Conservation (phyloP, 2,329 filamentous ascomycete genomes). For the Claviceps sp. region DNA sequence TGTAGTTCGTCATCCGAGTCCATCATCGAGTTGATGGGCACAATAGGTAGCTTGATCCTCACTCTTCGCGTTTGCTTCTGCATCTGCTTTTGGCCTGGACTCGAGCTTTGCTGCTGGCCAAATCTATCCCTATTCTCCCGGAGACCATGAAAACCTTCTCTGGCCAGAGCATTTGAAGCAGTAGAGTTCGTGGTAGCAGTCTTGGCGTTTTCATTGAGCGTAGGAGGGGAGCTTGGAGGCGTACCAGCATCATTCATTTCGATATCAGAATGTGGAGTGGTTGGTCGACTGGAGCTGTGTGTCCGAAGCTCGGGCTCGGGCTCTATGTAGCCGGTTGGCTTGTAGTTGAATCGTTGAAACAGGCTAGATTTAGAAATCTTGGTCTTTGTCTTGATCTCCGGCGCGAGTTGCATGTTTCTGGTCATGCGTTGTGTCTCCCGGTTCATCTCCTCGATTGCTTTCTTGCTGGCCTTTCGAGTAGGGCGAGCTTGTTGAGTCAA, state of each 20-base stretch:
- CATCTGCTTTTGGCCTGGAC: slow-evolving; percentile 11
- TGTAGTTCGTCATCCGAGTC: slow-evolving; percentile 51
- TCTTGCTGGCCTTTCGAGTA: slow-evolving; percentile 80
- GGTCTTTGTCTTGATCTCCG: slow-evolving; percentile 83
- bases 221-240: slow-evolving; percentile 57
- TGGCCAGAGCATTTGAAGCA: neutral
- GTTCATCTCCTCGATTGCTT: slow-evolving; percentile 87
- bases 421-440: slow-evolving; percentile 85
- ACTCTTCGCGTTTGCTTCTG: slow-evolving; percentile 31
- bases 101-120: slow-evolving; percentile 48
- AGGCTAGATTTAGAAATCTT: slow-evolving; percentile 75
- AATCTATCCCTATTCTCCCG: slow-evolving; percentile 25
- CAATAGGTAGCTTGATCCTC: slow-evolving; percentile 34
- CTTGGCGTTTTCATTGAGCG: slow-evolving; percentile 16
- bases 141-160: neutral
- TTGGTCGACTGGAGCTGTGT: slow-evolving; percentile 42
- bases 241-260: slow-evolving; percentile 43
- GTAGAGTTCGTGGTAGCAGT: slow-evolving; percentile 1
- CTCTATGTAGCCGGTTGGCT: slow-evolving; percentile 22
- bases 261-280: slow-evolving; percentile 37
- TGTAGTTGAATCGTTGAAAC: slow-evolving; percentile 73
- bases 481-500: slow-evolving; percentile 59
- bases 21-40: slow-evolving; percentile 25
- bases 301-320: slow-evolving; percentile 6
- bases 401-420: slow-evolving; percentile 79